Percentiles rank a stretch among this genome's conserved stretches.
Conservation (phyloP, 768 basidiomycete genomes). For the Neoboletus brunneissimus region DNA sequence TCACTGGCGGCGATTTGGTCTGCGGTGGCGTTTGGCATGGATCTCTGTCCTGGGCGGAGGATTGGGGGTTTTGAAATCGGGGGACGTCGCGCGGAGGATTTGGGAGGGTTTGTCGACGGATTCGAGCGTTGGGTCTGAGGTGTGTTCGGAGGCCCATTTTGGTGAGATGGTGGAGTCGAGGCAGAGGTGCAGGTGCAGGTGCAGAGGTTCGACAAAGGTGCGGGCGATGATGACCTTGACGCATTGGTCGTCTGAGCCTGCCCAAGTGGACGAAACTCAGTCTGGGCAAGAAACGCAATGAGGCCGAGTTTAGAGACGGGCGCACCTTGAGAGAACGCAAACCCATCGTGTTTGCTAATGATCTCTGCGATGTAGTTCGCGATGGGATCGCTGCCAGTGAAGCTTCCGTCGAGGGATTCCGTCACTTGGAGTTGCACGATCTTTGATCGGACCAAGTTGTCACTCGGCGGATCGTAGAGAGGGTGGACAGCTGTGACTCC, state of each 20-base stretch:
- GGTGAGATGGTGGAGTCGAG: background rate
- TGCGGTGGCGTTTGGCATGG: background rate
- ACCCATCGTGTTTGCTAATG: background rate
- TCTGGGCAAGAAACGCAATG: background rate
- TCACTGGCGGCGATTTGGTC: background rate
- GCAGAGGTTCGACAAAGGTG: background rate
- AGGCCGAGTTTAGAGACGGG: too few relatives aligned
- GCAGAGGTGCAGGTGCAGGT: background rate
- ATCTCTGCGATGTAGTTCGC: conserved; percentile 4
- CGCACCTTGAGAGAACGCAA: background rate
- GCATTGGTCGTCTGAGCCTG: background rate
- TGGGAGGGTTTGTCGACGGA: too few relatives aligned
- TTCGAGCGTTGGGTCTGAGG: too few relatives aligned
- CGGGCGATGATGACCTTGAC: background rate
- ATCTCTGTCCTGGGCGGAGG: background rate
- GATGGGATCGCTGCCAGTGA: background rate
- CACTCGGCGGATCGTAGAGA: background rate
- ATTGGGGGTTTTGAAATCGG: background rate
- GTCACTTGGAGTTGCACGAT: background rate
- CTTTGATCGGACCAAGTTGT: background rate
- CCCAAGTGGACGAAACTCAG: background rate
- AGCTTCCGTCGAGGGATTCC: background rate
- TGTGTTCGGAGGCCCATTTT: background rate
- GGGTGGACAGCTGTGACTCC: conserved; percentile 4
- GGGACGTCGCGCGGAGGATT: background rate